Conservation (phyloP, 805 yeast genomes). For the Lachancea lanzarotensis region DNA sequence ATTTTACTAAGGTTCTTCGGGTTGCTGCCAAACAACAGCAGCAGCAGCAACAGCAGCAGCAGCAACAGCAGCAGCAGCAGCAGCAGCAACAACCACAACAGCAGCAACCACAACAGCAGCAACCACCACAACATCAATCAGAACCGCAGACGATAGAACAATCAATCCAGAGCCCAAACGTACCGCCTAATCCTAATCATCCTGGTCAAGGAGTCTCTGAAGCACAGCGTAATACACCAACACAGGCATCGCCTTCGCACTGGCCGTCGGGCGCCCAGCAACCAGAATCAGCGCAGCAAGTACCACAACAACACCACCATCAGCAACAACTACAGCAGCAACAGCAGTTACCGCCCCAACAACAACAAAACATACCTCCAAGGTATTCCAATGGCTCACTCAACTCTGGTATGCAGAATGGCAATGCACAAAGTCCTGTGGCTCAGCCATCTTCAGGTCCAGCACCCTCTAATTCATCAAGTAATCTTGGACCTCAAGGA, state of each 20-base stretch:
- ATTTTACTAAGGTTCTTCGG: constrained; percentile 30
- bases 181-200: not conserved
- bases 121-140: constrained; percentile 2
- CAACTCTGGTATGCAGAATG: not conserved
- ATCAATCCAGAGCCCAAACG: not conserved
- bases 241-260: not conserved
- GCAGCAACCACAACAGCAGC: constrained; percentile 6
- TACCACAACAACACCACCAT: not conserved
- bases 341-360: constrained; percentile 7
- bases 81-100: not conserved
- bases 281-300: not conserved
- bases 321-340: not conserved
- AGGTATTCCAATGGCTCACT: not conserved
- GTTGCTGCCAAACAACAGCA: constrained; percentile 34
- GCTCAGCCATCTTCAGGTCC: not conserved
- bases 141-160: not conserved
- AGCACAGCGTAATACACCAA: not conserved
- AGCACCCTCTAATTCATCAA: not conserved
- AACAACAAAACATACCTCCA: not conserved
- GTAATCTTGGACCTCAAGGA: not conserved
- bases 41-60: constrained; percentile 21
- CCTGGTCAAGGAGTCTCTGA: not conserved
- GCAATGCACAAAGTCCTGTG: not conserved
- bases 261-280: not conserved
- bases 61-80: constrained; percentile 1